phyloP scores from a whole-genome alignment of 83 land plant genomes.

The Thuja plicata region DNA sequence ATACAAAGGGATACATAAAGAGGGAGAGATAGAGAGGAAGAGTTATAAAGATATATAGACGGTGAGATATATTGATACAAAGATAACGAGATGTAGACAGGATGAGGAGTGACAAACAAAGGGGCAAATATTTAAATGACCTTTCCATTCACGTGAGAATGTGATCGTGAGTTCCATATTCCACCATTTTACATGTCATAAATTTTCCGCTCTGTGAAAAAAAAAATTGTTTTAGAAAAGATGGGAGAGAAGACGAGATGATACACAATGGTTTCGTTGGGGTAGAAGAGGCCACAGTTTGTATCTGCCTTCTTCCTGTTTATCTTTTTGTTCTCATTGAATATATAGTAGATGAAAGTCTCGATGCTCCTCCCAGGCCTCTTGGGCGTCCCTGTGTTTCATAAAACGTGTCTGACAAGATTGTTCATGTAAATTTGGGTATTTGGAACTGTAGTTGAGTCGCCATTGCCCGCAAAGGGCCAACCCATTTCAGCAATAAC shows the following conservation, averaged over 20 bases:
- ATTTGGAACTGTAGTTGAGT: background rate
- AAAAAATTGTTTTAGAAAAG: no score
- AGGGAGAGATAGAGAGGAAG: no score
- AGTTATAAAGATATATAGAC: no score
- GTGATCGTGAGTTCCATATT: no score
- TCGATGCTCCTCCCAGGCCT: conserved; percentile 30
- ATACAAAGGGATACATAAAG: no score
- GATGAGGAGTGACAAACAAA: no score
- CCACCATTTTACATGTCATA: no score
- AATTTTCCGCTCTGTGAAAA: no score
- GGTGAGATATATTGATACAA: no score
- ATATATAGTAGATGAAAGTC: conserved; percentile 43
- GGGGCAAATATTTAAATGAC: no score
- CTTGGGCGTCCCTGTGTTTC: conserved; percentile 35
- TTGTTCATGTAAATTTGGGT: conserved; percentile 49
- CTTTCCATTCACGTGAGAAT: no score
- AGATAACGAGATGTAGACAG: no score
- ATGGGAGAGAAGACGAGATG: conserved; percentile 17
- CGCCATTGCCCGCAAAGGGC: conserved; percentile 21
- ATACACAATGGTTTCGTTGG: conserved; percentile 31
- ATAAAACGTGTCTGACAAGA: conserved; percentile 32
- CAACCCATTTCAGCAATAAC: conserved; percentile 26
- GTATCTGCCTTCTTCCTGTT: conserved; percentile 20
- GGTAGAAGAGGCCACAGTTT: conserved; percentile 46
- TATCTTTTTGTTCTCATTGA: conserved; percentile 42